Evolutionary conservation across 140 eudicot species (phyloP).

Genomic region (Anethum foeniculum): DNA sequence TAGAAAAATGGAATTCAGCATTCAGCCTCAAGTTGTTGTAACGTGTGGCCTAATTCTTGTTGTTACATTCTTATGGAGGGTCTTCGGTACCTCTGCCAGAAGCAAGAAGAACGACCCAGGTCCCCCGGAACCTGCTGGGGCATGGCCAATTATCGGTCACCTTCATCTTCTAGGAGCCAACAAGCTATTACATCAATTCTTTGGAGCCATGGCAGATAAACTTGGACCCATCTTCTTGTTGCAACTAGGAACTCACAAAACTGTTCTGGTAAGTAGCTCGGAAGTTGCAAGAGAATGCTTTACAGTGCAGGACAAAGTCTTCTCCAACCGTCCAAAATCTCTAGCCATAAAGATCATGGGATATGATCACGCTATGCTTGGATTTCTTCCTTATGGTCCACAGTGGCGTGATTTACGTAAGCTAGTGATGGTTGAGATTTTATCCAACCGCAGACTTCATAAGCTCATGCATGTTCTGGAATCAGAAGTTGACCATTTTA

Average conservation of each 20-base stretch:
- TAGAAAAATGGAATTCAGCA: not conserved
- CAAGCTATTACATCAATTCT: not conserved
- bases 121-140: slow-evolving; percentile 11
- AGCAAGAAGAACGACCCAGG: not conserved
- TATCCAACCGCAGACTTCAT: slow-evolving; percentile 7
- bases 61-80: not conserved
- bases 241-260: not conserved
- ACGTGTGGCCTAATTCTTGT: not conserved
- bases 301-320: slow-evolving; percentile 7
- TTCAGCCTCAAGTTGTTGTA: not conserved
- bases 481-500: not conserved
- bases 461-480: not conserved
- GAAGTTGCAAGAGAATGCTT: slow-evolving; percentile 11
- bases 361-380: too few relatives aligned
- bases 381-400: not conserved
- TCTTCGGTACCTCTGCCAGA: not conserved
- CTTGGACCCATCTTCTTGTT: slow-evolving; percentile 5
- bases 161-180: slow-evolving; percentile 5
- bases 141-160: slow-evolving; percentile 4
- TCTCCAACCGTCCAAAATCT: slow-evolving; percentile 10
- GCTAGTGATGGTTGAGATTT: slow-evolving; percentile 7
- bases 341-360: not conserved
- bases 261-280: slow-evolving; percentile 3
- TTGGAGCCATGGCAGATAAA: slow-evolving; percentile 11
- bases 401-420: slow-evolving; percentile 9